Base-by-base conservation (phyloP, 495 filamentous ascomycete species). In the Talaromyces stipitatus region DNA sequence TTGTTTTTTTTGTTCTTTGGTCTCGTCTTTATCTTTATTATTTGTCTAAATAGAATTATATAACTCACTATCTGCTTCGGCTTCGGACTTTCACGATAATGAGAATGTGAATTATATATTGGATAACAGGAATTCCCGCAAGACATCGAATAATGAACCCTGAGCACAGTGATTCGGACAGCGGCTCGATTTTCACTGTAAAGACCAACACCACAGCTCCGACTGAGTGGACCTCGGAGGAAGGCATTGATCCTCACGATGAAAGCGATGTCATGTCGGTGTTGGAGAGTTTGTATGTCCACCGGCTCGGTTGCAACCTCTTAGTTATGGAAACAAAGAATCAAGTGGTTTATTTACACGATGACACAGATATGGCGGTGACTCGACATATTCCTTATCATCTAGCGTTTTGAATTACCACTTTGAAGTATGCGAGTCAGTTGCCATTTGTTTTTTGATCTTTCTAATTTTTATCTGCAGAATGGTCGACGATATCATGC, bases 401-500 rank as follows among this genome's bases (percentile, higher is more conserved):
- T 57, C 55, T 11, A 57, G 55, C 24, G 43, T 57, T 12, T 30
- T 57, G 24, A 57, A 50, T 33, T 57, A 57, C 50, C 55, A 57
- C 16, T 57, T 50, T 33, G 55, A 57, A 43, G 55, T 57, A 57
- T 27, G 32, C 20, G 54, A 1, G 7, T 55, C 22, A 9, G 2
- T 29, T 5, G 32, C 43, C 5, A n/a, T 6, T 41, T 16, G 2
- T 5, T 43, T 24, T 4, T 29, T 23, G 24, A 23, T 56, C 12
- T 47, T 29, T 26, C 18, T 32, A 4, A 16, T 23, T 11, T 28
- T 1, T 27, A 14, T 46, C 2, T 23, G 26, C 54, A 57, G 55
- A 57, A 57, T 57, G 55, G 55, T 16, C 43, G 55, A 23, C 43
- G 55, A 50, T 57, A 57, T 36, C 55, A 57, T 50, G 38, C 55